Evolutionary conservation across 441 rosid genomes (phyloP).

Genomic region (Populus tomentosa): DNA sequence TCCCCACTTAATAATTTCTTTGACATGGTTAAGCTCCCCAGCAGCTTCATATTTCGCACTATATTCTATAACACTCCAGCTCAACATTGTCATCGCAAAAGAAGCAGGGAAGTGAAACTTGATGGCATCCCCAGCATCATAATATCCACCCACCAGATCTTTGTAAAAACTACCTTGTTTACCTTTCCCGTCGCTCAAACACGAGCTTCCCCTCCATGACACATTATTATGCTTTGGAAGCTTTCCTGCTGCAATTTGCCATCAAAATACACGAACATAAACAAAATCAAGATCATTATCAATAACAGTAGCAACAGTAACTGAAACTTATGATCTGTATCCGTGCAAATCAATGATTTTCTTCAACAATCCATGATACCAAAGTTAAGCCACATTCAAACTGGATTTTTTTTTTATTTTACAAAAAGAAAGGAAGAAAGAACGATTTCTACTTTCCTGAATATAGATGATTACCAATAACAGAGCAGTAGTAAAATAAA

Average conservation of each 20-base stretch:
- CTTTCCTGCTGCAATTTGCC: slow-evolving; percentile 62
- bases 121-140: slow-evolving; percentile 93
- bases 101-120: slow-evolving; percentile 81
- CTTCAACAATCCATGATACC: neutral
- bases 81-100: slow-evolving; percentile 84
- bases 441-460: neutral
- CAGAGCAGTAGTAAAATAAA: neutral
- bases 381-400: neutral
- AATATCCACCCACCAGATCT: slow-evolving; percentile 79
- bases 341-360: neutral
- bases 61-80: slow-evolving; percentile 99
- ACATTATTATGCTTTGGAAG: slow-evolving; percentile 71
- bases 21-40: slow-evolving; percentile 79
- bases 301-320: neutral
- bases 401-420: neutral
- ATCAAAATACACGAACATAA: neutral
- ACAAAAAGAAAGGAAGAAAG: neutral
- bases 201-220: slow-evolving; percentile 78
- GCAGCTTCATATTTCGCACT: slow-evolving; percentile 82
- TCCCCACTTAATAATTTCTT: slow-evolving; percentile 75
- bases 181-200: slow-evolving; percentile 65
- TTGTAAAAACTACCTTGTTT: slow-evolving; percentile 29
- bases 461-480: neutral
- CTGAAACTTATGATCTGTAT: neutral
- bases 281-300: neutral